phyloP scores from a whole-genome alignment of 2,329 filamentous ascomycete species.

The Curvularia lunata region DNA sequence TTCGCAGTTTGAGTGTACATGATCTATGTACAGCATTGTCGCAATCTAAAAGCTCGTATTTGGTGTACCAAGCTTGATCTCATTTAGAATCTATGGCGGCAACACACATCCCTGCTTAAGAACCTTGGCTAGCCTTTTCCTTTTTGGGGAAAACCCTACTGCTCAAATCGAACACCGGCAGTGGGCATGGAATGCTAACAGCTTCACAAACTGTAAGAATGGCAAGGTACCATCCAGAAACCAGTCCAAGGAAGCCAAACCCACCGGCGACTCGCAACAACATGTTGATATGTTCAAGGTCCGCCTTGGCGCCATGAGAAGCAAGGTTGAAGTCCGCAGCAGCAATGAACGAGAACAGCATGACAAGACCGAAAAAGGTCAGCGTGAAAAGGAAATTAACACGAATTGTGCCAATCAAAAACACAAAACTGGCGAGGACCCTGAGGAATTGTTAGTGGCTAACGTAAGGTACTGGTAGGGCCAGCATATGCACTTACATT shows the following conservation, averaged over 20 bases:
- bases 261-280: constrained; percentile 24
- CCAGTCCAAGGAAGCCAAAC: constrained; percentile 25
- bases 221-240: constrained; percentile 29
- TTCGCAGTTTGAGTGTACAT: not conserved
- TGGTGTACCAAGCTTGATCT: not conserved
- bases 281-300: constrained; percentile 22
- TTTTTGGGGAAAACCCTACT: constrained; percentile 27
- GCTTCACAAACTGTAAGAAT: constrained; percentile 27
- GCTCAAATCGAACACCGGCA: constrained; percentile 29
- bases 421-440: constrained; percentile 26
- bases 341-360: constrained; percentile 29
- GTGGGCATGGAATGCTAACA: constrained; percentile 28
- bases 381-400: constrained; percentile 28
- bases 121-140: not conserved
- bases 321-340: constrained; percentile 25
- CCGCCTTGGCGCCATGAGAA: constrained; percentile 19
- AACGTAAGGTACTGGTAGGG: no score
- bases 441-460: constrained; percentile 9
- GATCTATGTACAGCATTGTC: not conserved
- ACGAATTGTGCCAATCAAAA: constrained; percentile 28
- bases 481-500: constrained; percentile 15
- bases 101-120: not conserved
- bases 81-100: not conserved
- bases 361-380: constrained; percentile 27
- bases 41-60: not conserved